Conservation (phyloP, 352 stramenopile species). For the Blastocystis hominis region DNA sequence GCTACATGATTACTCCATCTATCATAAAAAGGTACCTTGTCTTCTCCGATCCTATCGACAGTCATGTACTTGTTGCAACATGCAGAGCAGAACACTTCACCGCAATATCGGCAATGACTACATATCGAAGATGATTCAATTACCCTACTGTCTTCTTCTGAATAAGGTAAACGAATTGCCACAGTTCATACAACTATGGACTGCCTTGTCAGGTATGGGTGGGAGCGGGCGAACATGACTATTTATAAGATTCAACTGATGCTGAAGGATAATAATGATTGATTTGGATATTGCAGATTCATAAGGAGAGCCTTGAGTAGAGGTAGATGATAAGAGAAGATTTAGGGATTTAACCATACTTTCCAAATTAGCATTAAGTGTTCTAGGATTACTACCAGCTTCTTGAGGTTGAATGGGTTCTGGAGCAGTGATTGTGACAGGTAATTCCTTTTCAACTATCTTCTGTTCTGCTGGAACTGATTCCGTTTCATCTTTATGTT, state of each 20-base stretch:
- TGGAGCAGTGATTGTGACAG: neutral
- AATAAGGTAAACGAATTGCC: constrained; percentile 14
- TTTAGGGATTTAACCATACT: neutral
- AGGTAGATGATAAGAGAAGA: neutral
- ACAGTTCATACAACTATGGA: neutral
- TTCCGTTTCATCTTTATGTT: neutral
- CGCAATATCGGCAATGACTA: constrained; percentile 37
- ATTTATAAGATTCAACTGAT: neutral
- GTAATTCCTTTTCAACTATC: neutral
- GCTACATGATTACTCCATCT: neutral
- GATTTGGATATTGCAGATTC: neutral
- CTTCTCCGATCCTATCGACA: neutral
- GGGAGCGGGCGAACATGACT: neutral
- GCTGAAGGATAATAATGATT: neutral
- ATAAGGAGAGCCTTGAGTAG: neutral
- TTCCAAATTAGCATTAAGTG: neutral
- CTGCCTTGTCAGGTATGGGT: neutral
- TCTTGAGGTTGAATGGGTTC: neutral
- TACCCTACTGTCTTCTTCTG: constrained; percentile 2
- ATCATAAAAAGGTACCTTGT: neutral
- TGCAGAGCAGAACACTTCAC: constrained; percentile 25
- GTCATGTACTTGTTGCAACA: constrained; percentile 32
- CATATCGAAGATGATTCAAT: neutral
- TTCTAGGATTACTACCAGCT: neutral
- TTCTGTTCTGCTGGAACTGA: neutral